Evolutionary conservation across 2,329 filamentous ascomycete genomes (phyloP).

Genomic region (Clarireedia hainanense): DNA sequence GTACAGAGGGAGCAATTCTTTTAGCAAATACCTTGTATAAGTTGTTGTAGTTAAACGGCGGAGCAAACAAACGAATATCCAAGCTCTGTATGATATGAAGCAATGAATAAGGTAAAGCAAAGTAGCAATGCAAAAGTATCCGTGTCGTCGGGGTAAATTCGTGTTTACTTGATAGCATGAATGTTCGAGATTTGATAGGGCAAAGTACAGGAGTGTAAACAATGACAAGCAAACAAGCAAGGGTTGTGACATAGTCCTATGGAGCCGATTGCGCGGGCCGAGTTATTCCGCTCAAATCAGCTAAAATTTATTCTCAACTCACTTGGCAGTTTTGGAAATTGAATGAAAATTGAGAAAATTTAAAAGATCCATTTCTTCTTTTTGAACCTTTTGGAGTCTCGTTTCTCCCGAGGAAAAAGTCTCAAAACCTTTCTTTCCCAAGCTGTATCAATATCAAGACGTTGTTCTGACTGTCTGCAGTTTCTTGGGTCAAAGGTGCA

Average conservation of each 20-base stretch:
- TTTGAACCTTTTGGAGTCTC: background rate
- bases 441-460: background rate
- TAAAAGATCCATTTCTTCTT: background rate
- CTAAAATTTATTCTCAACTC: background rate
- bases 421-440: background rate
- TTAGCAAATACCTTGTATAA: constrained; percentile 5
- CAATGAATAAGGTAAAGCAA: background rate
- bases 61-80: too few species aligned
- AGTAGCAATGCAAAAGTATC: background rate
- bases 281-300: background rate
- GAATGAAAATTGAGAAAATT: background rate
- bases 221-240: background rate
- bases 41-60: too few species aligned
- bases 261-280: background rate
- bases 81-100: background rate
- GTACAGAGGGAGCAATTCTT: background rate
- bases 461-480: constrained; percentile 1
- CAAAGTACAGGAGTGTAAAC: constrained; percentile 1
- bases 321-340: too few species aligned
- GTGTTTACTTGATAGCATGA: background rate
- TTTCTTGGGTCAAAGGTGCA: constrained; percentile 8
- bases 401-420: background rate
- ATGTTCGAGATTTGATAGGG: background rate
- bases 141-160: background rate
- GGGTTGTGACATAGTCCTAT: background rate